Base-by-base conservation (phyloP, 1,284 basidiomycete genomes). In the Marasmius oreades region DNA sequence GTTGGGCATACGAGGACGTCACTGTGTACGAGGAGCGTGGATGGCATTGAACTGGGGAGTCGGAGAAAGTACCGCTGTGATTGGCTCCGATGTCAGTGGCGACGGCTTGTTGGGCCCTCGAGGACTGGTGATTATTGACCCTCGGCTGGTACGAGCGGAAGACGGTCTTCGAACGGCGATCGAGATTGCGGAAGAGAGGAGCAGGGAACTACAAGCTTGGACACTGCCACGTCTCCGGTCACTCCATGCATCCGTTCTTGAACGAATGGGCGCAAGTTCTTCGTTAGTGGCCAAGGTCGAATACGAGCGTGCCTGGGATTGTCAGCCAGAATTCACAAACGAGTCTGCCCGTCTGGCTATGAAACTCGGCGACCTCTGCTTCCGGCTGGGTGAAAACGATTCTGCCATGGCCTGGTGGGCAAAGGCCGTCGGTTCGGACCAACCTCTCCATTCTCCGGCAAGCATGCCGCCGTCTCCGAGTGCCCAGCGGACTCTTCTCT, bases 11-110 rank as follows among this genome's bases (percentile, higher is more conserved):
- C 77, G 75, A 65, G 88, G 78, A 16, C 76, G 88, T 24, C 84
- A 89, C 67, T 79, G 82, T 18, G 73, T 92, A 0, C 82, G 91
- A 37, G 80, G 80, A 28, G 89, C 91, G 11, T 93, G 90, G 90
- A 85, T 89, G 70, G 82, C 84, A 4, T 80, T 85, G 62, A 77
- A 88, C 63, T 90, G 86, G 86, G 87, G 85, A 6, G 77, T 79
- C 8, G 85, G 84, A 7, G 72, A 76, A 14, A 67, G 62, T 23
- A 67, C 69, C 10, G 71, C 69, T 48, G 70, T 76, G 33, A 69
- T 78, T 37, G 67, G 69, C 24, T 70, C 78, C 18, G 72, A 72
- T 54, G 67, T 73, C 5, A 46, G 51, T 22, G 70, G 69, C 22
- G 69, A 67, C 31, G 70, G 71, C 16, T 66, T 70, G 12, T 61